phyloP scores from a whole-genome alignment of 75 land plant genomes.

The Picea sitchensis region DNA sequence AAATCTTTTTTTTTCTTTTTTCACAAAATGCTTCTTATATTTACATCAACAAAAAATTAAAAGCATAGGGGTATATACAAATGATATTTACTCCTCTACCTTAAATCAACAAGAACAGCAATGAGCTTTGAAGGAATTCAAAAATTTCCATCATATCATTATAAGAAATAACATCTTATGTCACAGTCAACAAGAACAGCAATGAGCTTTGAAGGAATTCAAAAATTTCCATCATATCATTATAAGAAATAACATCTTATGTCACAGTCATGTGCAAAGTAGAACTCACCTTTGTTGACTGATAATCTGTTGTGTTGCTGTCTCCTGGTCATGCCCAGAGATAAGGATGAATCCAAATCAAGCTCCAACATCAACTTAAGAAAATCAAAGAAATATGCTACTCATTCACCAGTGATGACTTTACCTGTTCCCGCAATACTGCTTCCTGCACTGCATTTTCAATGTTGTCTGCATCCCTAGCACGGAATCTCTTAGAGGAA shows the following conservation, averaged over 20 bases:
- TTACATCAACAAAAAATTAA: too few relatives aligned
- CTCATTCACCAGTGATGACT: neutral
- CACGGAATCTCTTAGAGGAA: neutral
- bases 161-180: neutral
- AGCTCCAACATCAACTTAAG: neutral
- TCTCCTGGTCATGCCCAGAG: constrained; percentile 36
- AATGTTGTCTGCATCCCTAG: constrained; percentile 19
- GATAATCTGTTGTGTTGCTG: constrained; percentile 59
- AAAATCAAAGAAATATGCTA: neutral
- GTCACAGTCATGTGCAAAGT: neutral
- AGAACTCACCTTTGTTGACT: constrained; percentile 48
- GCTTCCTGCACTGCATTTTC: constrained; percentile 54
- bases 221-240: neutral
- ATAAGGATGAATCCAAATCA: neutral
- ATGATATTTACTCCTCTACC: neutral
- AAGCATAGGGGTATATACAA: too few relatives aligned
- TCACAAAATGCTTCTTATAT: neutral
- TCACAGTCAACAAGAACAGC: neutral
- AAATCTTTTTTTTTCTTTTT: neutral
- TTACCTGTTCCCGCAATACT: constrained; percentile 65
- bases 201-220: neutral
- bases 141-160: neutral
- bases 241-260: neutral
- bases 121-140: neutral
- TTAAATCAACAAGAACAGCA: neutral